phyloP scores from a whole-genome alignment of 2,329 filamentous ascomycete genomes.

The Aspergillus hortae region DNA sequence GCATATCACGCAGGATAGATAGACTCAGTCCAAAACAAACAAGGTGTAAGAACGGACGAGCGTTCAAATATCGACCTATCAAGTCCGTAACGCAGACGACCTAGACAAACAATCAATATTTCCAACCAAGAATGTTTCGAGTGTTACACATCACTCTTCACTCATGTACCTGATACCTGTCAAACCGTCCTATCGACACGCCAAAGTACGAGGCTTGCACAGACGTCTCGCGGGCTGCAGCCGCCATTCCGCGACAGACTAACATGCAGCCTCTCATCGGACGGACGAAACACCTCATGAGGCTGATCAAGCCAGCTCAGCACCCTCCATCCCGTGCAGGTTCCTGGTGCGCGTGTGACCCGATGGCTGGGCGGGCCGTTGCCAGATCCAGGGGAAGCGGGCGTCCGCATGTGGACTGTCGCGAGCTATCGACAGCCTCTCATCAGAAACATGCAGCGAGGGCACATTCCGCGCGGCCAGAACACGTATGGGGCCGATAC shows the following conservation, averaged over 20 bases:
- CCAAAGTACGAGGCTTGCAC: not conserved
- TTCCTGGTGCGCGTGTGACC: slow-evolving; percentile 32
- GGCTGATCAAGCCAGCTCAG: slow-evolving; percentile 27
- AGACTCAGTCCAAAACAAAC: too few relatives aligned
- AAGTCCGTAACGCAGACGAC: too few relatives aligned
- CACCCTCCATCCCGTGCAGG: slow-evolving; percentile 18
- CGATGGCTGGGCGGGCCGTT: slow-evolving; percentile 23
- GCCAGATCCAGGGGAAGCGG: slow-evolving; percentile 9
- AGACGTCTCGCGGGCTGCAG: not conserved
- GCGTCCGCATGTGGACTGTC: not conserved
- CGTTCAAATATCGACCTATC: too few relatives aligned
- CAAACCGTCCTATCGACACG: not conserved
- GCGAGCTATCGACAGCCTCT: not conserved
- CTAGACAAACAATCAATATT: too few relatives aligned
- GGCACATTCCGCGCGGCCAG: not conserved
- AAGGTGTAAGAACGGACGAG: too few relatives aligned
- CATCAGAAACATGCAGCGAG: not conserved
- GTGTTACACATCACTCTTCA: too few relatives aligned
- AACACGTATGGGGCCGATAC: not conserved
- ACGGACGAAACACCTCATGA: not conserved
- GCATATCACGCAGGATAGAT: too few relatives aligned
- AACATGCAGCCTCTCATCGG: not conserved
- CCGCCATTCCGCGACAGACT: not conserved
- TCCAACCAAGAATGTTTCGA: too few relatives aligned
- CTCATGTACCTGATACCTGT: too few relatives aligned